Percentiles rank a stretch among this genome's conserved stretches.
Evolutionary conservation across 768 basidiomycete species (phyloP).

Genomic region (Harrya chromipes): DNA sequence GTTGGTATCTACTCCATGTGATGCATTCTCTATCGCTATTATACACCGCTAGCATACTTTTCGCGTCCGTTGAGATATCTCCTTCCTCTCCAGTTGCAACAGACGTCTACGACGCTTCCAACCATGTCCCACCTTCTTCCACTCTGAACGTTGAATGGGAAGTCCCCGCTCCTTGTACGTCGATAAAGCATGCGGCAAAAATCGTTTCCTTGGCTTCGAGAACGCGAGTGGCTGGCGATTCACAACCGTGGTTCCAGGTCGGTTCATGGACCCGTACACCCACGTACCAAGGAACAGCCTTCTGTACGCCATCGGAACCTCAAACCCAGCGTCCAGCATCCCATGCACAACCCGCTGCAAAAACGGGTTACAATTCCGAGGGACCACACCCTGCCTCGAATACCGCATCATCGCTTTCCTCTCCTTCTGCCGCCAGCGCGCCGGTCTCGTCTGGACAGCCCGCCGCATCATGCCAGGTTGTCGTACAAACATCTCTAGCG

Average conservation of each 20-base stretch:
- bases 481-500: conserved; percentile 43
- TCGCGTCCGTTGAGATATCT: conserved; percentile 16
- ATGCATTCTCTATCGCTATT: conserved; percentile 15
- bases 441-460: conserved; percentile 9
- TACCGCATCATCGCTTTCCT: conserved; percentile 26
- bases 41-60: conserved; percentile 28
- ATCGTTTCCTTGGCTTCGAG: conserved; percentile 17
- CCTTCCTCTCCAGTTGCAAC: not conserved
- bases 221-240: conserved; percentile 31
- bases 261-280: conserved; percentile 20
- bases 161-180: conserved; percentile 34
- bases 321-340: conserved; percentile 39
- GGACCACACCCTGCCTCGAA: conserved; percentile 24
- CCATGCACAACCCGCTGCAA: conserved; percentile 37
- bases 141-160: conserved; percentile 28
- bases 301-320: conserved; percentile 39
- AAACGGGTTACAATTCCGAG: conserved; percentile 31
- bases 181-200: conserved; percentile 23
- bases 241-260: conserved; percentile 1
- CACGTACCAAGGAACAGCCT: conserved; percentile 39
- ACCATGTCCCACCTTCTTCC: conserved; percentile 19
- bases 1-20: conserved; percentile 9
- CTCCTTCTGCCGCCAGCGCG: conserved; percentile 33
- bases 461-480: conserved; percentile 20
- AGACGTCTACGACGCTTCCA: conserved; percentile 20